Percentiles rank a stretch among this genome's conserved stretches.
These are phyloP conservation scores for Glycine tomentella DNA, from an alignment of 306 rosid species.

Conservation along the genomic window DNA sequence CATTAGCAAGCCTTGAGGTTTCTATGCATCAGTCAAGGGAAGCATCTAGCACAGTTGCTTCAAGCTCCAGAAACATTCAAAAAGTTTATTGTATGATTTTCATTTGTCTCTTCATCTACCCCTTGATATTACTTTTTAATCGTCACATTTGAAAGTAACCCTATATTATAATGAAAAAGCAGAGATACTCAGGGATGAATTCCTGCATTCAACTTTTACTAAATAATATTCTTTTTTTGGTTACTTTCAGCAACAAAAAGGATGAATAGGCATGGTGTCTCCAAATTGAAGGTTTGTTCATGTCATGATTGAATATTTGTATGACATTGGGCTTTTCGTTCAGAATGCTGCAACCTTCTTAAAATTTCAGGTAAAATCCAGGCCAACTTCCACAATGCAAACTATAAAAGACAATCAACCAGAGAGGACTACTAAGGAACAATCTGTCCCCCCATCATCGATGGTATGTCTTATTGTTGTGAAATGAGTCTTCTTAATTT, in stretches of 20 bases:
- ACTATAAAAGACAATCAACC: conserved; percentile 29
- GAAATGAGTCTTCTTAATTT: not conserved
- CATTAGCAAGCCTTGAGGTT: conserved; percentile 62
- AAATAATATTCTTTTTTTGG: not conserved
- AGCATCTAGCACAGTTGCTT: conserved; percentile 5
- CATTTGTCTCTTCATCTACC: not conserved
- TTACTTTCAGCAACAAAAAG: conserved; percentile 55
- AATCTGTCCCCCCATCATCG: conserved; percentile 25
- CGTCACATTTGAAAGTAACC: not conserved
- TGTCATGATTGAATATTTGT: conserved; percentile 13
- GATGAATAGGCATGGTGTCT: conserved; percentile 34
- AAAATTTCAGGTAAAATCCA: conserved; percentile 52
- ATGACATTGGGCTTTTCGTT: not conserved
- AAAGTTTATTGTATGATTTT: conserved; percentile 8
- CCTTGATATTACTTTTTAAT: conserved; percentile 4
- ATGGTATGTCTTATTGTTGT: conserved; percentile 43
- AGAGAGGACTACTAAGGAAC: conserved; percentile 36
- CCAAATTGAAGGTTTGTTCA: conserved; percentile 53
- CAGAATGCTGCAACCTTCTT: conserved; percentile 10
- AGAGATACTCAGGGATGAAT: not conserved
- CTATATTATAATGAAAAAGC: not conserved
- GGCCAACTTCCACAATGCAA: conserved; percentile 41
- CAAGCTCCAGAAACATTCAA: conserved; percentile 47
- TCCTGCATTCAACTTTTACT: not conserved
- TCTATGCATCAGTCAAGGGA: conserved; percentile 34